Evolutionary conservation across 495 filamentous ascomycete species (phyloP), one percentile per base, ranked within the genome.

Genomic region (Bryoglossum gracile): DNA sequence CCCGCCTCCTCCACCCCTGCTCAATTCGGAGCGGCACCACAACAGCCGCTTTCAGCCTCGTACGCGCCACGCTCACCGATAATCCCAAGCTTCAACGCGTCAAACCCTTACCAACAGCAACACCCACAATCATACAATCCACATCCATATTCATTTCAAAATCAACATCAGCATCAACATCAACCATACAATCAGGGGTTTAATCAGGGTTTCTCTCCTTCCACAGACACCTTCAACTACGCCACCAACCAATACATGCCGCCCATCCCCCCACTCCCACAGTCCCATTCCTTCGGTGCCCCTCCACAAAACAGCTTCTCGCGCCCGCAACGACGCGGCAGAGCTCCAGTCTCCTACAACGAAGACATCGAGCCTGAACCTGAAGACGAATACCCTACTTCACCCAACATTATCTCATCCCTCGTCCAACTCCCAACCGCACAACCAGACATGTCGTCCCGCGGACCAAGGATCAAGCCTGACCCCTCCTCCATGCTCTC

Each of bases 31-130:
- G 6, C 23, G 3, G 23, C 48, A 18, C n/a, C 14, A 43, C 16
- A 43, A 19, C 30, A 14, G 2, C 42, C 37, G 25, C 18, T 33
- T 5, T 36, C 28, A 52, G 18, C 24, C 1, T 10, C 24, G 17
- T 59, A 62, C 53, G 46, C 56, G 18, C 59, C 55, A 14, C 52
- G 55, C 3, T 58, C 55, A 8, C 58, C 58, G 6, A 41, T 46
- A 19, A 33, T 60, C 13, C 50, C 53, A 8, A 35, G 51, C 4
- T 53, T 52, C 52, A 25, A 18, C 40, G 21, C 34, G 34, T 18
- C 33, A 4, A n/a, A n/a, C n/a, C n/a, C n/a, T n/a, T n/a, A n/a
- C n/a, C n/a, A n/a, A n/a, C n/a, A n/a, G n/a, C n/a, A n/a, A n/a
- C n/a, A n/a, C n/a, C n/a, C n/a, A n/a, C 18, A 39, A 18, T n/a